Base-by-base conservation (phyloP, 768 basidiomycete species). In the Tephrocybe sp. region DNA sequence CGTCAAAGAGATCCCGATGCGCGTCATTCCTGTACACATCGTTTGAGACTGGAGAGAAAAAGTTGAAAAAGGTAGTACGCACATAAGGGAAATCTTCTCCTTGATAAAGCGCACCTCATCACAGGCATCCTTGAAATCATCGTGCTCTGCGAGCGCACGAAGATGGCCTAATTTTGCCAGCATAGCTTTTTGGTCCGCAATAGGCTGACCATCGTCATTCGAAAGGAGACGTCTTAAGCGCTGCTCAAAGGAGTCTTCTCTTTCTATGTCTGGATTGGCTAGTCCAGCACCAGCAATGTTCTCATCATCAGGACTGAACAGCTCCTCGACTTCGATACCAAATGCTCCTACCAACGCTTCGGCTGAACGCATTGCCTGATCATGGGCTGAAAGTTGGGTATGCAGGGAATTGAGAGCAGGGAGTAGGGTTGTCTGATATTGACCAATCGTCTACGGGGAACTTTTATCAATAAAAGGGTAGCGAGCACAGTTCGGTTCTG, bases 321-420 rank as follows among this genome's bases (percentile, higher is more conserved):
- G 43, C 9, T 59, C 63, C 31, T 66, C 62, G 13, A 73, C 49
- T 48, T 75, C 72, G 45, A 70, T 67, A 1, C 60, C 59, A 17
- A 75, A 57, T 2, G 65, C 65, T 13, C 68, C 65, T 12, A 70
- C 45, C 23, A 69, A 53, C 0, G 65, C 70, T 32, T 71, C 68
- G 2, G 66, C 56, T 23, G 72, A 67, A 19, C 54, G 46, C 5
- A 60, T 48, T 16, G 44, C 42, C 22, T 57, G 44, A 30, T 63
- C 51, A 13, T 48, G 42, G 8, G 55, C 50, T 0, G 57, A 44
- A 8, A 66, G 54, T 23, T 48, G 48, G 8, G 53, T 42, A 40
- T 70, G 62, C 10, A 69, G 54, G 5, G 26, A 45, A 6, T 55
- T 56, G 8, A 68, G 63, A 16, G 61, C 58, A 16, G 56, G 60